phyloP scores from a whole-genome alignment of 208 protist genomes.

The Porcisia deanei region DNA sequence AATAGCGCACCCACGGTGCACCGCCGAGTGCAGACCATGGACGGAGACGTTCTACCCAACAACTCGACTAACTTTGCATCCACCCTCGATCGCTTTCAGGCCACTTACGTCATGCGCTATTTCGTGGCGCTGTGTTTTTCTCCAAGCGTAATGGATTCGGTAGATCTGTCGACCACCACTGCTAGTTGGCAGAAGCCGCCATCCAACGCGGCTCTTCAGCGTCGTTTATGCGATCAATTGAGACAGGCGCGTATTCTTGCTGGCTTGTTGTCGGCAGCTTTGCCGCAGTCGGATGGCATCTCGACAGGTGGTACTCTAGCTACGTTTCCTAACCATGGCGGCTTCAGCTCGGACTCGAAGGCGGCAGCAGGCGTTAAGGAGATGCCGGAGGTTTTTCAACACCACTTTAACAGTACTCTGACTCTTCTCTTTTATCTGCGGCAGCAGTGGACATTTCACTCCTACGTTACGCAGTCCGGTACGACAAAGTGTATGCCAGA shows the following conservation, averaged over 20 bases:
- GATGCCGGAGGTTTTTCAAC: conserved; percentile 26
- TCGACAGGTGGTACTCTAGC: not conserved
- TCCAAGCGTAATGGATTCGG: conserved; percentile 3
- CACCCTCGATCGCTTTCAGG: conserved; percentile 30
- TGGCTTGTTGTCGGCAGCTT: conserved; percentile 13
- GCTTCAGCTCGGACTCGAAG: conserved; percentile 17
- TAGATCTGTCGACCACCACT: conserved; percentile 12
- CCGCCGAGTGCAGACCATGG: conserved; percentile 25
- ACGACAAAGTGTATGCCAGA: conserved; percentile 26
- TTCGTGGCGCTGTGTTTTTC: conserved; percentile 33
- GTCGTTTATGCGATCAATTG: conserved; percentile 24
- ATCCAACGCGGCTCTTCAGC: conserved; percentile 21
- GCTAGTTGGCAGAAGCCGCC: conserved; percentile 2
- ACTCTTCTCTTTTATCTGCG: conserved; percentile 30
- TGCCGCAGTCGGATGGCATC: conserved; percentile 11
- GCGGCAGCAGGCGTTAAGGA: conserved; percentile 22
- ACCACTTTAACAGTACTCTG: conserved; percentile 31
- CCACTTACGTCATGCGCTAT: conserved; percentile 31
- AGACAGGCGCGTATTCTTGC: conserved; percentile 20
- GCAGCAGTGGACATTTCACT: conserved; percentile 26
- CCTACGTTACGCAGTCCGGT: conserved; percentile 32
- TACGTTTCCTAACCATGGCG: conserved; percentile 9
- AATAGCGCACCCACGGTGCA: conserved; percentile 9
- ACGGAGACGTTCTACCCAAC: conserved; percentile 17
- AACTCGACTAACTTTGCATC: conserved; percentile 17